phyloP scores from a whole-genome alignment of 169 alveolate genomes.

The Eimeria zaria region DNA sequence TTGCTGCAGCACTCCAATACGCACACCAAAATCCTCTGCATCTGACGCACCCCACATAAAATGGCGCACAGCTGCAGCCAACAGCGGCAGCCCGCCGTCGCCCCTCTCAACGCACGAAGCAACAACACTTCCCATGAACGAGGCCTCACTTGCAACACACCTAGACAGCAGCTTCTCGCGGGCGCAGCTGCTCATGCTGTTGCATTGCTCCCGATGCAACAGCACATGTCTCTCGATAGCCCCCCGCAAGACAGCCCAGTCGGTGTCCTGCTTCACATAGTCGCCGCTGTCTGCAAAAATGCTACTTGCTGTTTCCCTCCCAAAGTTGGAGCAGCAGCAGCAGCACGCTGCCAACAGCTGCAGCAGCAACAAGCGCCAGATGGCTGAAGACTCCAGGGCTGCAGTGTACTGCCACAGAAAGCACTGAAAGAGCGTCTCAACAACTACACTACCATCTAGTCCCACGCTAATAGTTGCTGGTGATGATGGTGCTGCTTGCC shows the following conservation, averaged over 20 bases:
- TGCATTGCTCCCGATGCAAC: not conserved
- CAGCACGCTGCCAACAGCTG: constrained; percentile 65
- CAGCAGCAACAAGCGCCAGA: constrained; percentile 58
- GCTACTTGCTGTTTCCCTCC: not conserved
- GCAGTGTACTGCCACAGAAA: constrained; percentile 76
- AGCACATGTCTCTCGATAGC: constrained; percentile 36
- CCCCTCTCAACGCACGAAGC: not conserved
- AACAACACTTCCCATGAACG: constrained; percentile 20
- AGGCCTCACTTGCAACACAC: constrained; percentile 25
- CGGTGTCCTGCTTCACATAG: not conserved
- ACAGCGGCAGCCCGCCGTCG: not conserved
- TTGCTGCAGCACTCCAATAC: constrained; percentile 23
- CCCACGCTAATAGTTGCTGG: not conserved
- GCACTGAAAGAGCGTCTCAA: constrained; percentile 40
- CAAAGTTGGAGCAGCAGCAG: constrained; percentile 3
- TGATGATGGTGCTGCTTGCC: not conserved
- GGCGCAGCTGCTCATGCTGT: not conserved
- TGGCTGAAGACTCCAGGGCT: constrained; percentile 33
- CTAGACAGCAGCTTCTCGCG: not conserved
- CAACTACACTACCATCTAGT: not conserved
- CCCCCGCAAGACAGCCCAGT: constrained; percentile 64
- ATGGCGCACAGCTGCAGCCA: constrained; percentile 53
- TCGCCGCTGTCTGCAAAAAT: not conserved
- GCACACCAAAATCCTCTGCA: not conserved
- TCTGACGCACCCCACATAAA: constrained; percentile 58